These are phyloP conservation scores for Phialophora expanda DNA, from an alignment of 2,329 filamentous ascomycete species.

Conservation along the genomic window DNA sequence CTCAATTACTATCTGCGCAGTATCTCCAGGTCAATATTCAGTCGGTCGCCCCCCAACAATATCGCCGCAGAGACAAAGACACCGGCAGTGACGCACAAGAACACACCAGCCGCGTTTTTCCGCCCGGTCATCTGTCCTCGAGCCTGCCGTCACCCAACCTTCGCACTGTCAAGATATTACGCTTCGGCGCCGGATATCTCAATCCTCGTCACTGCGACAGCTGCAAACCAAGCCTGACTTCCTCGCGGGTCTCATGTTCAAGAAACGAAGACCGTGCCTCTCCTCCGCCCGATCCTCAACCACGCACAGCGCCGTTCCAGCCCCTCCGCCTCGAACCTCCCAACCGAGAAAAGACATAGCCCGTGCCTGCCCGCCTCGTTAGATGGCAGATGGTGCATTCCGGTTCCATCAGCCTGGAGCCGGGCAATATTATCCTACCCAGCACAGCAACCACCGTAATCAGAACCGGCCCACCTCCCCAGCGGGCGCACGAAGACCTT, in stretches of 20 bases:
- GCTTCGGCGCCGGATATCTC: constrained; percentile 21
- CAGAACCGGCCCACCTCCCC: constrained; percentile 54
- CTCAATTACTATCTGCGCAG: constrained; percentile 35
- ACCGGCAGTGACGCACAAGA: not conserved
- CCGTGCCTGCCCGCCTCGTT: constrained; percentile 48
- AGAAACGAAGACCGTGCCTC: constrained; percentile 54
- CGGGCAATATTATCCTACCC: constrained; percentile 57
- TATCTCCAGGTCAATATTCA: constrained; percentile 31
- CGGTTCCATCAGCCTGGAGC: constrained; percentile 60
- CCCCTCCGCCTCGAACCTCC: constrained; percentile 23
- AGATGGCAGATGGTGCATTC: constrained; percentile 62
- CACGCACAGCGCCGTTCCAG: constrained; percentile 21
- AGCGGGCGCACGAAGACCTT: constrained; percentile 50
- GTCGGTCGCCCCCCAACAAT: constrained; percentile 24
- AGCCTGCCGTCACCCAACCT: constrained; percentile 16
- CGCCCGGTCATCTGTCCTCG: constrained; percentile 8
- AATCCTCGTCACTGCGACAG: constrained; percentile 17
- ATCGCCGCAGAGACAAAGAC: constrained; percentile 7
- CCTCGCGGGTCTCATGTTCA: constrained; percentile 50
- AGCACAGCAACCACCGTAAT: constrained; percentile 52
- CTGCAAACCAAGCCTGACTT: constrained; percentile 23
- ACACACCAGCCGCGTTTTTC: constrained; percentile 9
- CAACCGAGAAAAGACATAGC: constrained; percentile 9
- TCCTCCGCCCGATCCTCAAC: constrained; percentile 28
- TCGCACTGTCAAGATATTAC: constrained; percentile 2